These are phyloP conservation scores for Yamadazyma sp. DNA, from an alignment of 1,139 yeast species.

Conservation along the genomic window DNA sequence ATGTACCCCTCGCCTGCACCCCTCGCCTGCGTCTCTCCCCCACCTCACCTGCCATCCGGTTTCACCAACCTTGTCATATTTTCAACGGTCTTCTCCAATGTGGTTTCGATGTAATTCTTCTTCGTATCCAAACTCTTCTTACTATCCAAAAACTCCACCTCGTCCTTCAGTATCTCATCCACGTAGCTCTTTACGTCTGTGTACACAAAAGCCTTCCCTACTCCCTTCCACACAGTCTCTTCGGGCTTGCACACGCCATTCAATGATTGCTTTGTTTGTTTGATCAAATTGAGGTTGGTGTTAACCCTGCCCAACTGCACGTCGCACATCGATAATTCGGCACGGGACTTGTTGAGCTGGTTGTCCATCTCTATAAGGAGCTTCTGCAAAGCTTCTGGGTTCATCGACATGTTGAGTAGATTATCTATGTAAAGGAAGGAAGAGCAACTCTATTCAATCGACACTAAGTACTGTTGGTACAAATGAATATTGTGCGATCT, in stretches of 20 bases:
- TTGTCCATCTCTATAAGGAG: conserved; percentile 62
- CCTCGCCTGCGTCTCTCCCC: not conserved
- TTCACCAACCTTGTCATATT: conserved; percentile 55
- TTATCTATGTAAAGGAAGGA: too few species aligned
- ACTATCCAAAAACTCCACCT: conserved; percentile 55
- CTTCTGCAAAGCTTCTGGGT: conserved; percentile 54
- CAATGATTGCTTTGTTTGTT: conserved; percentile 57
- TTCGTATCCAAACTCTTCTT: conserved; percentile 65
- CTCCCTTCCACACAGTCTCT: conserved; percentile 76
- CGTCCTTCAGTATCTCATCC: conserved; percentile 50
- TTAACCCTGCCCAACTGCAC: conserved; percentile 57
- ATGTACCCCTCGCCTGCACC: too few species aligned
- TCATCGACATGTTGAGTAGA: conserved; percentile 26
- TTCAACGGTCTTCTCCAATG: conserved; percentile 71
- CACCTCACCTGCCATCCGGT: not conserved
- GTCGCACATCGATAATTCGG: conserved; percentile 64
- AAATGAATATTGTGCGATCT: too few species aligned
- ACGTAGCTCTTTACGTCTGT: conserved; percentile 48
- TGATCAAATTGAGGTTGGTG: conserved; percentile 59
- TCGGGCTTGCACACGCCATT: conserved; percentile 36
- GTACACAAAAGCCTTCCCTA: conserved; percentile 71
- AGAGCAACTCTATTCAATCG: too few species aligned
- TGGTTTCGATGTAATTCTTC: conserved; percentile 69
- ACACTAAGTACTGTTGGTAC: too few species aligned
- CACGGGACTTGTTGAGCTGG: conserved; percentile 57